Percentiles rank a stretch among this genome's conserved stretches.
These are phyloP conservation scores for Penicillium sp. DNA, from an alignment of 2,329 filamentous ascomycete genomes.

Conservation along the genomic window DNA sequence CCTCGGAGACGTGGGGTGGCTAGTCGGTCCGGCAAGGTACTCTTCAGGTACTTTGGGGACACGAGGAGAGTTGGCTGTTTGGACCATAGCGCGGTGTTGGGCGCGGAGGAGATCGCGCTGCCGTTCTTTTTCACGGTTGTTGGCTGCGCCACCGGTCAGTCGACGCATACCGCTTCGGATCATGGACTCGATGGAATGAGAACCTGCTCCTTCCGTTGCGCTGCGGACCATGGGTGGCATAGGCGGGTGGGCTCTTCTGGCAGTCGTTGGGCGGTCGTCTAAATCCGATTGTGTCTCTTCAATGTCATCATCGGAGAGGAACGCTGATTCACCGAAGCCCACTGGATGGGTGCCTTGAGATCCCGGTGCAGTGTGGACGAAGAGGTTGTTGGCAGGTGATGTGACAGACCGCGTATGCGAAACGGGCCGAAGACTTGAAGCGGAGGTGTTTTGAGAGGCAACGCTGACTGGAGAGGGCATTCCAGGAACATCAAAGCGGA, in stretches of 20 bases:
- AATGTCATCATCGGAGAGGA: conserved; percentile 75
- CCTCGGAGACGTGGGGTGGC: conserved; percentile 38
- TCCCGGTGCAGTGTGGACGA: conserved; percentile 49
- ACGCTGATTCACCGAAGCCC: conserved; percentile 55
- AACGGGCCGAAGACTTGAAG: conserved; percentile 57
- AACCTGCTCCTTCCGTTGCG: conserved; percentile 36
- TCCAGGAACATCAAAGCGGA: conserved; percentile 53
- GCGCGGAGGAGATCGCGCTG: conserved; percentile 46
- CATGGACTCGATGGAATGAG: conserved; percentile 47
- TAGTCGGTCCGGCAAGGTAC: conserved; percentile 43
- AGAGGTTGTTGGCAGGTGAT: conserved; percentile 64
- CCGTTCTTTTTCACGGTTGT: conserved; percentile 45
- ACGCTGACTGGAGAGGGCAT: conserved; percentile 47
- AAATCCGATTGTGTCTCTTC: conserved; percentile 80
- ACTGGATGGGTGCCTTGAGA: conserved; percentile 49
- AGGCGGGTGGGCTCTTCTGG: conserved; percentile 23
- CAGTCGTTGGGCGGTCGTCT: conserved; percentile 61
- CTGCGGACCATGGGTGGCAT: conserved; percentile 31
- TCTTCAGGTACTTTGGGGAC: conserved; percentile 52
- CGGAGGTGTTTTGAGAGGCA: conserved; percentile 33
- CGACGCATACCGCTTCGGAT: conserved; percentile 50
- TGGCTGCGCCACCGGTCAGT: conserved; percentile 46
- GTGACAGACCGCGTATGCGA: conserved; percentile 83
- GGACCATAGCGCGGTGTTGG: conserved; percentile 43
- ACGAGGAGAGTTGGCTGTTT: conserved; percentile 42